These are phyloP conservation scores for Cercospora sp. DNA, from an alignment of 2,329 filamentous ascomycete genomes.

Conservation along the genomic window DNA sequence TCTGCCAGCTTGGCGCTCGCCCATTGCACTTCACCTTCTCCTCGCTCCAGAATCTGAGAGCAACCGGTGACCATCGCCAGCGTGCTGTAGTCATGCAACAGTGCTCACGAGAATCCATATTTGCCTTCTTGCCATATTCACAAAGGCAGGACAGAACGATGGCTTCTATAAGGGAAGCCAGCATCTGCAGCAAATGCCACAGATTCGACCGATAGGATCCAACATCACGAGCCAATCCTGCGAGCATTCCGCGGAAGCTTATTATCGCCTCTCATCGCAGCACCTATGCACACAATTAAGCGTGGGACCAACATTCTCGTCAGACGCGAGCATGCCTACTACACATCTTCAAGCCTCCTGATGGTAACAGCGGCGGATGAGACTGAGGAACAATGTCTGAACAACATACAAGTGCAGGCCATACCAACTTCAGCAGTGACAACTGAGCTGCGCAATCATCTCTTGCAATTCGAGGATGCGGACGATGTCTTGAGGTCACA, in stretches of 20 bases:
- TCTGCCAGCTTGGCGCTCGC: neutral
- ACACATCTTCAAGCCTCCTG: neutral
- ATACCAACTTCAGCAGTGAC: slow-evolving; percentile 2
- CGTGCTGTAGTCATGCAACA: neutral
- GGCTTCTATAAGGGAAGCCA: neutral
- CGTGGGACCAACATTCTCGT: neutral
- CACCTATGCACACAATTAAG: neutral
- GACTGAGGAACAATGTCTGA: neutral
- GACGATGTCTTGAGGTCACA: slow-evolving; percentile 3
- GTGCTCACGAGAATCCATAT: neutral
- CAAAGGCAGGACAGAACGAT: neutral
- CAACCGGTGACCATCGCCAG: neutral
- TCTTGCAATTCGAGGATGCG: slow-evolving; percentile 1
- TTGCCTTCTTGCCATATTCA: neutral
- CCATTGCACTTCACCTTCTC: neutral
- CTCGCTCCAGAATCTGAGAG: neutral
- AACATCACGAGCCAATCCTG: neutral
- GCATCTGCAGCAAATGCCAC: neutral
- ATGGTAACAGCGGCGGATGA: neutral
- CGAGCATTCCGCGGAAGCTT: neutral
- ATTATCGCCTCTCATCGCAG: neutral
- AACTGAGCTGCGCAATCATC: neutral
- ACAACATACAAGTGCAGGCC: neutral
- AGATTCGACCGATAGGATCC: neutral
- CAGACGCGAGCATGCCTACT: neutral